Evolutionary conservation across 106 monocot genomes (phyloP).

Genomic region (Acorus gramineus): DNA sequence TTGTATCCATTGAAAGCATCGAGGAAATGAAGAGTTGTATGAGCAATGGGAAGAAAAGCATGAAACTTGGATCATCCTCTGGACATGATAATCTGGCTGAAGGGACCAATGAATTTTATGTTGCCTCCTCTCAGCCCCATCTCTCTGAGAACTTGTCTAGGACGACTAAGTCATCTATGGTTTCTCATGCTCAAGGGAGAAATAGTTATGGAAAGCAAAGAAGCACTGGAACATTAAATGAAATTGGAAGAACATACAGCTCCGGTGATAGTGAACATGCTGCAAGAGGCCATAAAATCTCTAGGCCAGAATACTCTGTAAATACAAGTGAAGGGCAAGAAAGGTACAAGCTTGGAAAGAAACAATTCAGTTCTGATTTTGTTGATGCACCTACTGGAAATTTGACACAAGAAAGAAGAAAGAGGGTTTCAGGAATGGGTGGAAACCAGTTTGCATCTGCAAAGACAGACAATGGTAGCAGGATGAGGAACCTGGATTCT

Average conservation of each 20-base stretch:
- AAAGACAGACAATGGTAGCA: slow-evolving; percentile 17
- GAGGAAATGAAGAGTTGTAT: slow-evolving; percentile 3
- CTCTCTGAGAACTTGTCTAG: slow-evolving; percentile 15
- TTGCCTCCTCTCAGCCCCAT: slow-evolving; percentile 9
- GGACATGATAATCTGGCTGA: slow-evolving; percentile 13
- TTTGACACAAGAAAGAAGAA: slow-evolving; percentile 20
- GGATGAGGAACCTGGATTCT: slow-evolving; percentile 27
- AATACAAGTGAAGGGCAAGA: slow-evolving; percentile 20
- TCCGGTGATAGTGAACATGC: slow-evolving; percentile 6
- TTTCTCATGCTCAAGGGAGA: slow-evolving; percentile 14
- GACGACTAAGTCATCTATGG: slow-evolving; percentile 9
- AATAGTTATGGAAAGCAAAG: slow-evolving; percentile 18
- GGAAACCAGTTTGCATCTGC: slow-evolving; percentile 22
- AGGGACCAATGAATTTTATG: slow-evolving; percentile 8
- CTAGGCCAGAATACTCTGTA: slow-evolving; percentile 16
- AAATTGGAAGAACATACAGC: slow-evolving; percentile 13
- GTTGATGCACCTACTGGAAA: slow-evolving; percentile 34
- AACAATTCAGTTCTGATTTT: slow-evolving; percentile 75
- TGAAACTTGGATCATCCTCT: slow-evolving; percentile 3
- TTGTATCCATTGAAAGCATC: slow-evolving; percentile 14
- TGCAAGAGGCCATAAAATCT: slow-evolving; percentile 31
- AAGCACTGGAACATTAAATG: slow-evolving; percentile 14
- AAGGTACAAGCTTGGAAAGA: slow-evolving; percentile 61
- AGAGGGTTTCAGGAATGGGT: slow-evolving; percentile 15
- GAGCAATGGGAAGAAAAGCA: slow-evolving; percentile 8